Percentiles rank a stretch among this genome's conserved stretches.
These are phyloP conservation scores for Micractinium conductrix DNA, from an alignment of 139 green algal species.

Conservation along the genomic window DNA sequence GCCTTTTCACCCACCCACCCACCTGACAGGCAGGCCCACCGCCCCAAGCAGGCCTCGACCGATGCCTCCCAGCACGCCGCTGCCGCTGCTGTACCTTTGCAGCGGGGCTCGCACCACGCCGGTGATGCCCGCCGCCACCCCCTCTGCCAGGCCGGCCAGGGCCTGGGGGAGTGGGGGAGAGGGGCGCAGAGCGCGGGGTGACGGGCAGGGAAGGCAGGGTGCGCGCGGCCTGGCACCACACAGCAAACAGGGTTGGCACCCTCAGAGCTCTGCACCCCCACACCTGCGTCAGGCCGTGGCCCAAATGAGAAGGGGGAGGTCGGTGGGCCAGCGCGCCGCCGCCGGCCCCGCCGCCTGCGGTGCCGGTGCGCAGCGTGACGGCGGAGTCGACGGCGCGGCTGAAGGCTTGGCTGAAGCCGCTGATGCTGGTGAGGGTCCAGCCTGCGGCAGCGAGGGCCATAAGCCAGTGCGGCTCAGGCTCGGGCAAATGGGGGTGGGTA, in stretches of 20 bases:
- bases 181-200: too few species aligned
- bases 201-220: too few species aligned
- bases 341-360: not conserved
- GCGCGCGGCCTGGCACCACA: too few species aligned
- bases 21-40: conserved; percentile 56
- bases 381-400: conserved; percentile 51
- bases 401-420: conserved; percentile 59
- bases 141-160: conserved; percentile 20
- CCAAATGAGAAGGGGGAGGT: conserved; percentile 23
- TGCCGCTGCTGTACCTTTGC: conserved; percentile 35
- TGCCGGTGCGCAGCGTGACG: conserved; percentile 6
- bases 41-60: conserved; percentile 54
- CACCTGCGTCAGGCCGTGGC: conserved; percentile 14
- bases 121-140: conserved; percentile 20
- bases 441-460: conserved; percentile 5
- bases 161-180: not conserved
- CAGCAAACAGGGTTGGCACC: too few species aligned
- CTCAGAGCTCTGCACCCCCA: too few species aligned
- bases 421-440: conserved; percentile 65
- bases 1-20: too few species aligned
- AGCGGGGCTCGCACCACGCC: conserved; percentile 26
- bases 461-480: too few species aligned
- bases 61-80: conserved; percentile 33
- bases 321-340: not conserved
- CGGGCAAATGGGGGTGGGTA: too few species aligned